Base-by-base conservation (phyloP, 371 early-diverging fungal species). In the Apophysomyces elegans region DNA sequence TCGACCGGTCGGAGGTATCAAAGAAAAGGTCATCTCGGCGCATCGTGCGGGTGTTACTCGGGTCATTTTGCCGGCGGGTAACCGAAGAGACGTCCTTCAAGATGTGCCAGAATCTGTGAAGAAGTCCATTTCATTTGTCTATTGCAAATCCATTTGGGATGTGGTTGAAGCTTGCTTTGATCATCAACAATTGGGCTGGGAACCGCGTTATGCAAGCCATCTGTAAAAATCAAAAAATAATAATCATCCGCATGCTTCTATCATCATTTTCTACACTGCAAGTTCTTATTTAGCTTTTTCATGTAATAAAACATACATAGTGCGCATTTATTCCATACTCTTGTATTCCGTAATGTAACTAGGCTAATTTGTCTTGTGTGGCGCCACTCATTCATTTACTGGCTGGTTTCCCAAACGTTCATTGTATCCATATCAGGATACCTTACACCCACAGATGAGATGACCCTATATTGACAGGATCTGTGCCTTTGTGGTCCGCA, bases 1-100 rank as follows among this genome's bases (percentile, higher is more conserved):
- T 1, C 80, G 91, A 26, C 92, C 93, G 9, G 93, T 95, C 7
- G 96, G 96, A 1, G 95, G 96, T 7, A 88, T 95, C 71, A 90
- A 91, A 74, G 96, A 95, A 74, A 95, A 95, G 72, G 86, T 93
- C 12, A 80, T 92, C 46, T 91, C 94, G 0, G 95, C 95, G 0
- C 93, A 93, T 68, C 86, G 93, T 7, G 90, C 90, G 6, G 92
- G 92, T 11, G 79, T 94, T 9, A 69, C 67, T 38, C 81, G 74
- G 58, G 75, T 89, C 32, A 72, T 89, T 14, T 59, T 89, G 62
- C 88, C 90, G 12, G 68, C 71, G 16, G 63, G 76, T 8, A 89
- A 89, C 62, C 71, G 70, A 43, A 78, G 84, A 63, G 87, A 88
- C 58, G 77, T 88, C 1, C 65, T 73, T n/a, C 73, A 81, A 36